Conservation (phyloP, 257 asterid species). For the Primulina huaijiensis region DNA sequence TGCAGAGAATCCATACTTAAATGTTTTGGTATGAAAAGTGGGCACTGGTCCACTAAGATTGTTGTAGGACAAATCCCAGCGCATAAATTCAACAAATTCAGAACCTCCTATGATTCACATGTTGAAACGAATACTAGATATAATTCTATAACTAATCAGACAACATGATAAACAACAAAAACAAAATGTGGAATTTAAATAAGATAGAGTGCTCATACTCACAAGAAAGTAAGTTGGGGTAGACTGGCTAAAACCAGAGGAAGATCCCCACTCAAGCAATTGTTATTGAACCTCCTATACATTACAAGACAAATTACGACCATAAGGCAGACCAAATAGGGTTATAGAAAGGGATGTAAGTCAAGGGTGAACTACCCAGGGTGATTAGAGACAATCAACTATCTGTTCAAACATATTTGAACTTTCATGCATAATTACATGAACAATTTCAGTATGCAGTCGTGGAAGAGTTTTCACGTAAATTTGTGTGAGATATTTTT, state of each 20-base stretch:
- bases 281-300: conserved; percentile 92
- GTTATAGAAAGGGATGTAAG: conserved; percentile 38
- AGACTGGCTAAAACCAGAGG: conserved; percentile 74
- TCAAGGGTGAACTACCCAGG: conserved; percentile 4
- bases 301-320: conserved; percentile 49
- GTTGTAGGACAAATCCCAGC: conserved; percentile 97
- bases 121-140: conserved; percentile 20
- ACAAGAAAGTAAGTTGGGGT: conserved; percentile 96
- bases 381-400: not conserved
- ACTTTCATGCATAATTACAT: no score
- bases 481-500: not conserved
- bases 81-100: conserved; percentile 26
- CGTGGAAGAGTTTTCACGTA: no score
- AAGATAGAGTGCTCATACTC: conserved; percentile 42
- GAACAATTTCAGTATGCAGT: no score
- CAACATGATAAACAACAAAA: conserved; percentile 16
- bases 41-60: conserved; percentile 90
- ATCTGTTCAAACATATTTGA: no score
- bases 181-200: conserved; percentile 16
- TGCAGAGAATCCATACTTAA: conserved; percentile 55
- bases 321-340: conserved; percentile 31
- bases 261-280: conserved; percentile 79
- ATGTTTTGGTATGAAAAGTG: conserved; percentile 71
- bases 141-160: conserved; percentile 16
- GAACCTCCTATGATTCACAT: conserved; percentile 27